These are phyloP conservation scores for Sphagnum tenellum DNA, from an alignment of 225 moss, liverwort and hornwort species.

Conservation along the genomic window DNA sequence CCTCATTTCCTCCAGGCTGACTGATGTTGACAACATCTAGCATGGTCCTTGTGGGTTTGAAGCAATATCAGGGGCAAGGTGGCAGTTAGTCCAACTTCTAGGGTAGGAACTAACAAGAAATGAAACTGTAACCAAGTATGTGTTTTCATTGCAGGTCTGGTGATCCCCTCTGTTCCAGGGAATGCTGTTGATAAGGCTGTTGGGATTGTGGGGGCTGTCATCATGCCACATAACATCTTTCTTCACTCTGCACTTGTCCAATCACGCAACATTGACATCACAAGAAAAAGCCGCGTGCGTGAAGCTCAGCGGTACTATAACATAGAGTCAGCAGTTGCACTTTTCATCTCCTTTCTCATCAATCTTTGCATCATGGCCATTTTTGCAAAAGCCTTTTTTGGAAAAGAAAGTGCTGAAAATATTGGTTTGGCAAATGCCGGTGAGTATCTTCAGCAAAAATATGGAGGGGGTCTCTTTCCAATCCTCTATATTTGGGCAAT, in stretches of 20 bases:
- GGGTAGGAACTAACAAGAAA: too few species aligned
- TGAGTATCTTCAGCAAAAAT: constrained; percentile 66
- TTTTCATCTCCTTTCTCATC: constrained; percentile 79
- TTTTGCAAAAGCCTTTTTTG: constrained; percentile 82
- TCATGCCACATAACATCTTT: constrained; percentile 96
- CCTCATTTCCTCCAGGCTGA: too few species aligned
- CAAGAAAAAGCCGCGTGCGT: constrained; percentile 56
- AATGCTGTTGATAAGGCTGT: constrained; percentile 81
- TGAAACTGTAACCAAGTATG: too few species aligned
- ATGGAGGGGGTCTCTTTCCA: constrained; percentile 73
- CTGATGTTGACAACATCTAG: too few species aligned
- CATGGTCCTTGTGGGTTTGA: too few species aligned
- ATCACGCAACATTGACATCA: constrained; percentile 57
- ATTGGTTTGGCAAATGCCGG: constrained; percentile 89
- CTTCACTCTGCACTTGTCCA: constrained; percentile 90
- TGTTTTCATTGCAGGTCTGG: constrained; percentile 49
- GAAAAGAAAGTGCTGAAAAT: constrained; percentile 31
- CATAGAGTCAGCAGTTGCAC: constrained; percentile 70
- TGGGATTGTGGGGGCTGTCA: constrained; percentile 82
- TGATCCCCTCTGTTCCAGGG: constrained; percentile 58
- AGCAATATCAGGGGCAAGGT: too few species aligned
- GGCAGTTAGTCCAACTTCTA: too few species aligned
- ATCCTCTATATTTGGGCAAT: constrained; percentile 90
- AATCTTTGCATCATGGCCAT: constrained; percentile 94
- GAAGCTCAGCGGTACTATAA: constrained; percentile 88